Evolutionary conservation across 2,329 filamentous ascomycete genomes (phyloP), one percentile per base, ranked within the genome.

Genomic region (Fusarium abutilonis): DNA sequence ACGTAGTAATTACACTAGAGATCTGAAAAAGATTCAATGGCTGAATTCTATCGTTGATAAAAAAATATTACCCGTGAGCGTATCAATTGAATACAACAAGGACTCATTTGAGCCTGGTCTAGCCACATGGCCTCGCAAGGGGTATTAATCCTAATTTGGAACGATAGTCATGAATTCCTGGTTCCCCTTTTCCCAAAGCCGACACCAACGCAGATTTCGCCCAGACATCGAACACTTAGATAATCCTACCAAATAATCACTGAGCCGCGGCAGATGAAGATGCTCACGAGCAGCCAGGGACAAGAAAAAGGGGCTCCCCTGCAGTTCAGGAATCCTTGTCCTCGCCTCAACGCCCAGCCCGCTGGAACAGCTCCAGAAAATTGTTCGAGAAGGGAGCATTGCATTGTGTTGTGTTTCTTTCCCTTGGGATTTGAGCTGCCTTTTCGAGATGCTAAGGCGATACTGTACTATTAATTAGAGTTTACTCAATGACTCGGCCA

Each of bases 41-140:
- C 28, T 29, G 28, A 9, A 6, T 29, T 29, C 26, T 15, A 31
- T 23, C 21, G 4, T 23, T 23, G n/a, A n/a, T n/a, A n/a, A n/a
- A n/a, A 23, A 23, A 23, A 43, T 46, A 13, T 13, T 38, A 60
- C 21, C 56, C 55, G 56, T 43, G 47, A 42, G 55, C 38, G 48
- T 17, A 55, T 21, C 46, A 36, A 29, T 31, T 34, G 21, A 23
- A 29, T 52, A 35, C 34, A 49, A 47, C 31, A 34, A 56, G 31
- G 29, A 29, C 35, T 38, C n/a, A 39, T 53, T 35, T 35, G 51
- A 46, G 35, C 42, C 32, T 36, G 42, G 55, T 39, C n/a, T 49
- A 35, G 35, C 59, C 64, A 68, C 65, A 68, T 68, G 59, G 65
- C 46, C 42, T 49, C 36, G 34, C 56, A 61, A 68, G 50, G 62